These are phyloP conservation scores for Poa pratensis DNA, from an alignment of 176 grass and related monocot genomes.

Conservation along the genomic window DNA sequence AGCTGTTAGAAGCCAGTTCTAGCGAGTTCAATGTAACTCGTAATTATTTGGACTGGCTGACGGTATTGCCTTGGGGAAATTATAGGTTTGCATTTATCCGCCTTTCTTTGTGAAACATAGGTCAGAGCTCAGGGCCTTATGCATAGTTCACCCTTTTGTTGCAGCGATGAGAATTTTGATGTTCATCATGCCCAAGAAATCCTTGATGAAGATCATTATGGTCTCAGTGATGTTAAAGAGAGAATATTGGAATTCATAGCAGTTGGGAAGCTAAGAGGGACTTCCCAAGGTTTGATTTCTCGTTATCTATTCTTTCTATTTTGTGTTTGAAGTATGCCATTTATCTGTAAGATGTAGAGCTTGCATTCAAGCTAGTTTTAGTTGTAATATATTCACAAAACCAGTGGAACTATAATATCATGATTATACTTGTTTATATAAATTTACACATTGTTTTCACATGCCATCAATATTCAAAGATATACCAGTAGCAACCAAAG, in stretches of 20 bases:
- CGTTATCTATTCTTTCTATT: slow-evolving; percentile 13
- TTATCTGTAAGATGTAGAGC: slow-evolving; percentile 31
- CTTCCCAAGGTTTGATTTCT: slow-evolving; percentile 80
- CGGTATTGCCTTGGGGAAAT: slow-evolving; percentile 94
- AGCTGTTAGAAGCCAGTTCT: slow-evolving; percentile 88
- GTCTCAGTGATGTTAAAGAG: slow-evolving; percentile 97
- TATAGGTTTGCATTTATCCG: slow-evolving; percentile 72
- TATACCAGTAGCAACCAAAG: not conserved
- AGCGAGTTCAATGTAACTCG: slow-evolving; percentile 98
- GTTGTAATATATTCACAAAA: not conserved
- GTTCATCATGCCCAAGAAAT: slow-evolving; percentile 95
- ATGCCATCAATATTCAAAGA: slow-evolving; percentile 16
- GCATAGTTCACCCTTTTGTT: slow-evolving; percentile 33
- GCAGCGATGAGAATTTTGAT: slow-evolving; percentile 93
- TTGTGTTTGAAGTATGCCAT: slow-evolving; percentile 1
- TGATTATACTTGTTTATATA: not conserved
- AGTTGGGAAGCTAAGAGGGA: slow-evolving; percentile 95
- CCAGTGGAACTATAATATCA: not conserved
- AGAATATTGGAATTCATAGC: slow-evolving; percentile 99
- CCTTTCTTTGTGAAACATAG: slow-evolving; percentile 39
- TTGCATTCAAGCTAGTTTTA: slow-evolving; percentile 6
- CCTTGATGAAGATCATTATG: slow-evolving; percentile 98
- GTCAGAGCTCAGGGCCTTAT: slow-evolving; percentile 32
- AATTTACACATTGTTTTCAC: slow-evolving; percentile 10
- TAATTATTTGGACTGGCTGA: slow-evolving; percentile 99